A percentile compares a stretch with the other conserved stretches of the same genome.
Evolutionary conservation across 225 moss, liverwort and hornwort genomes (phyloP).

Genomic region (Bryum argenteum): DNA sequence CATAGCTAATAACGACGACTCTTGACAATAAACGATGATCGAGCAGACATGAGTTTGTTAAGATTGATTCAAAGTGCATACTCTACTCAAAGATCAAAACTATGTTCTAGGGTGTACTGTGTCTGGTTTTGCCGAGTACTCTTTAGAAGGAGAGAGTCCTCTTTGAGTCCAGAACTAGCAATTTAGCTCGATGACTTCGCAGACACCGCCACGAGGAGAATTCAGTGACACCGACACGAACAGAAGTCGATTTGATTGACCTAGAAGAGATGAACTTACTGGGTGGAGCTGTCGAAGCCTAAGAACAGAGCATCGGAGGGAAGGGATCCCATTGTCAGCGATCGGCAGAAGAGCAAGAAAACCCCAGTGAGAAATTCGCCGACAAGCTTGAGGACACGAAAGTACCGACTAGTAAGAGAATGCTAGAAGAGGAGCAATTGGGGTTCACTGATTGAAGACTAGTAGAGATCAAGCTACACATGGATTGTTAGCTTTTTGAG

Average conservation of each 20-base stretch:
- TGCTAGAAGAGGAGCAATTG: no score
- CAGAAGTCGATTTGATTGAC: neutral
- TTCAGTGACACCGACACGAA: neutral
- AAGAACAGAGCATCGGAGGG: slow-evolving; percentile 63
- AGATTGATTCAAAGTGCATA: no score
- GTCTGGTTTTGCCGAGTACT: neutral
- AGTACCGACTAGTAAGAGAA: no score
- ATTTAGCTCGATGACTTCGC: neutral
- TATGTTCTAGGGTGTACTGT: no score
- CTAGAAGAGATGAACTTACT: slow-evolving; percentile 46
- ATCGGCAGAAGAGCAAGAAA: neutral
- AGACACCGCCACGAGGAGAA: neutral
- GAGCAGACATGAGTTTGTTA: no score
- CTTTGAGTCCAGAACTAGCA: neutral
- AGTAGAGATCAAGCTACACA: no score
- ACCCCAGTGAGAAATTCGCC: neutral
- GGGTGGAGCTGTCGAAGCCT: slow-evolving; percentile 92
- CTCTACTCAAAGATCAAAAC: no score
- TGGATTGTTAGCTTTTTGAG: no score
- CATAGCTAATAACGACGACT: slow-evolving; percentile 4
- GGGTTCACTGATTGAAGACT: no score
- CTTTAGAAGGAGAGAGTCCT: neutral
- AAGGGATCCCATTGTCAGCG: slow-evolving; percentile 25
- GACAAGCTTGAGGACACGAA: neutral
- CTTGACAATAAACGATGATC: neutral